These are phyloP conservation scores for Amphicarpaea edgeworthii DNA, from an alignment of 306 rosid species.

Conservation along the genomic window DNA sequence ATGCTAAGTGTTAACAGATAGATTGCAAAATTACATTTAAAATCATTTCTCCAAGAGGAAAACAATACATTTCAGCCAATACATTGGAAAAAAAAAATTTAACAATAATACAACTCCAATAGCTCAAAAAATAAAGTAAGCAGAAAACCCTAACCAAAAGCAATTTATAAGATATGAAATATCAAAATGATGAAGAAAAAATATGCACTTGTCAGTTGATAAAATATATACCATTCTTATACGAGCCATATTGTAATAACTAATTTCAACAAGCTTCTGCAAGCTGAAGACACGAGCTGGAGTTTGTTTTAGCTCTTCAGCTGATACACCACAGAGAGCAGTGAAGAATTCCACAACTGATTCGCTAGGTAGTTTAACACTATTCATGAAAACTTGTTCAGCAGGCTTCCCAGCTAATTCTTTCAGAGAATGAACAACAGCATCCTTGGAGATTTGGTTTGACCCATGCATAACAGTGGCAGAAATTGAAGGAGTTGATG, in stretches of 20 bases:
- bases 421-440: constrained; percentile 88
- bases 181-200: constrained; percentile 35
- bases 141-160: constrained; percentile 30
- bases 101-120: constrained; percentile 14
- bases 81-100: constrained; percentile 16
- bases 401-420: constrained; percentile 97
- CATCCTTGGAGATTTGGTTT: constrained; percentile 95
- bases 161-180: constrained; percentile 33
- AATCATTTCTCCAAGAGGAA: too few species aligned
- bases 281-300: constrained; percentile 99
- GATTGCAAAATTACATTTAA: too few species aligned
- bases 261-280: constrained; percentile 99
- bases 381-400: constrained; percentile 94
- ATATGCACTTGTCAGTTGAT: constrained; percentile 31
- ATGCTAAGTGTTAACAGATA: too few species aligned
- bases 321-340: constrained; percentile 98
- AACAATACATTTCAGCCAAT: constrained; percentile 25
- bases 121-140: constrained; percentile 14
- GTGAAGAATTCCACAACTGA: constrained; percentile 94
- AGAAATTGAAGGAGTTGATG: constrained; percentile 82
- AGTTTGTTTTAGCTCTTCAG: constrained; percentile 93
- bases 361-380: constrained; percentile 95
- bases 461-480: constrained; percentile 97
- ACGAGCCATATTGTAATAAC: constrained; percentile 99
- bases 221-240: constrained; percentile 83